Base-by-base conservation (phyloP, 805 yeast species). In the Spathaspora sp. region DNA sequence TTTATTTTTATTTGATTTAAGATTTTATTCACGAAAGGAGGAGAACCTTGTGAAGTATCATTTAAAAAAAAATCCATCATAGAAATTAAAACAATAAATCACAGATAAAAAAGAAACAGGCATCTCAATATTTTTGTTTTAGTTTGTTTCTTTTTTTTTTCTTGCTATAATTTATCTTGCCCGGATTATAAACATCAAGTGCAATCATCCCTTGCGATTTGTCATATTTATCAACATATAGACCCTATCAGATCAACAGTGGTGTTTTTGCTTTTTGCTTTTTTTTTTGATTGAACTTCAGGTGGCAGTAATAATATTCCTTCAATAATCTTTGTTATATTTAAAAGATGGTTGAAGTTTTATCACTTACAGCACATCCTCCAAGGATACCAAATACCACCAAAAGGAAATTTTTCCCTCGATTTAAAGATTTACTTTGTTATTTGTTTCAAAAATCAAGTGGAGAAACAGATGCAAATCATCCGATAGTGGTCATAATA, bases 391-490 rank as follows among this genome's bases (percentile, higher is more conserved):
- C 31, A 28, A 48, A 48, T 29, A 42, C 46, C 29, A 42, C 23
- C 23, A 35, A 18, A 28, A 42, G 19, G 38, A 42, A 45, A 18
- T 40, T 10, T 10, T 40, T 47, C 23, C n/a, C 29, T 18, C 39
- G 40, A 3, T 55, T 49, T 29, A 18, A 48, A 23, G 55, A 50
- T 46, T 60, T 64, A 50, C 51, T 69, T n/a, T 31, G 56, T 29
- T 47, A 56, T 44, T 54, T 73, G 29, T 72, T 72, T 55, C 51
- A 55, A 42, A 61, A 63, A 48, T 73, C 72, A 9, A 69, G 65
- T 55, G 55, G 48, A 35, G 78, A 74, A 54, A 35, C 48, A n/a
- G 77, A 73, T 50, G 52, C 61, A n/a, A 60, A 60, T 52, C 60
- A 61, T 47, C 65, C 73, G 14, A 66, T 72, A 7, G 64, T 70